Evolutionary conservation across 805 yeast genomes (phyloP).

Genomic region (Pichia thaimueangensis): DNA sequence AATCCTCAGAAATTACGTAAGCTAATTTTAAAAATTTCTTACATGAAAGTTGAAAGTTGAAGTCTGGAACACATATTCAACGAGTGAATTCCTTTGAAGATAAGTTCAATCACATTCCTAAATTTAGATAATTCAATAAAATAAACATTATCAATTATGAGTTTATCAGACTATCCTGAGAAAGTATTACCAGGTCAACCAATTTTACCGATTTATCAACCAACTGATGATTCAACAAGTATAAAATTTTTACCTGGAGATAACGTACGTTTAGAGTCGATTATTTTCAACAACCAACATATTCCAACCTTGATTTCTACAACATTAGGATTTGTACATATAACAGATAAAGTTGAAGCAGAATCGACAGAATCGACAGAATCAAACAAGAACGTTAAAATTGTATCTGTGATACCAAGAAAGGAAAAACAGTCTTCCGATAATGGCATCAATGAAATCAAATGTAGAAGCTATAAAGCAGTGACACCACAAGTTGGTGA

Average conservation of each 20-base stretch:
- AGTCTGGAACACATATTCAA: too few relatives aligned
- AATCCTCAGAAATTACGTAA: neutral
- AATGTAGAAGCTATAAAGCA: constrained; percentile 18
- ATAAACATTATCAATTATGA: neutral
- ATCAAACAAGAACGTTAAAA: constrained; percentile 4
- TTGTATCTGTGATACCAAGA: constrained; percentile 20
- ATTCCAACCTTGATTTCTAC: constrained; percentile 48
- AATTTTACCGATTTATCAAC: constrained; percentile 48
- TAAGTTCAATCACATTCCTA: too few relatives aligned
- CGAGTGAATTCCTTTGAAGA: too few relatives aligned
- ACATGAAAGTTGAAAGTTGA: too few relatives aligned
- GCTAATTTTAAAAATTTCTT: too few relatives aligned
- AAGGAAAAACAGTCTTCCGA: constrained; percentile 17
- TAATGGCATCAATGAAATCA: constrained; percentile 1
- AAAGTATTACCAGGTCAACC: constrained; percentile 78
- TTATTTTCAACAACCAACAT: constrained; percentile 33
- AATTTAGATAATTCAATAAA: neutral
- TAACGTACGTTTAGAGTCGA: constrained; percentile 52
- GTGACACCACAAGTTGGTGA: constrained; percentile 81
- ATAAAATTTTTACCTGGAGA: constrained; percentile 51
- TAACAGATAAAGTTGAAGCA: constrained; percentile 7
- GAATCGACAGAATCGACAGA: constrained; percentile 10
- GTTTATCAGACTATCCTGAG: constrained; percentile 32
- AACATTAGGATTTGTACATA: constrained; percentile 51
- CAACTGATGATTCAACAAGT: constrained; percentile 16